Conservation (phyloP, 2,329 filamentous ascomycete species). For the Arthrobotrys sphaeroides region DNA sequence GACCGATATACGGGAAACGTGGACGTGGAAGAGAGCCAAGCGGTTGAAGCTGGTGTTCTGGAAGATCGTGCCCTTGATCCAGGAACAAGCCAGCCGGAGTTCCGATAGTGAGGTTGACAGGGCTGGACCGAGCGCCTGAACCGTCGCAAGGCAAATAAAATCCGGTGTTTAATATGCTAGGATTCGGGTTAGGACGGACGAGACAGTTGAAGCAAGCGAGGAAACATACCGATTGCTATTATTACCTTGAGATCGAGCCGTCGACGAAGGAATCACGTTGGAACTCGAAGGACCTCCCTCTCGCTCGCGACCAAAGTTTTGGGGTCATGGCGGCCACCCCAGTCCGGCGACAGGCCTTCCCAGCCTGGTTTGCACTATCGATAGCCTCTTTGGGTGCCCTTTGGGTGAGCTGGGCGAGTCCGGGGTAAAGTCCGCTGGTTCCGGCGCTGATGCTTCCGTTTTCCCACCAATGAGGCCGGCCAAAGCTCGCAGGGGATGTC, state of each 20-base stretch:
- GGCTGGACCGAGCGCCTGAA: slow-evolving; percentile 45
- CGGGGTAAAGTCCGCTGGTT: slow-evolving; percentile 34
- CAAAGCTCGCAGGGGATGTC: slow-evolving; percentile 4
- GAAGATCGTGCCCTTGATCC: slow-evolving; percentile 47
- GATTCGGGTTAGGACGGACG: slow-evolving; percentile 29
- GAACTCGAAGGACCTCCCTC: slow-evolving; percentile 1
- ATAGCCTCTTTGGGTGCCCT: slow-evolving; percentile 12
- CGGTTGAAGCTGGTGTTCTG: slow-evolving; percentile 42
- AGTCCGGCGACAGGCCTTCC: not conserved
- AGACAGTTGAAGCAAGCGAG: slow-evolving; percentile 25
- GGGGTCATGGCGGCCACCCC: slow-evolving; percentile 38
- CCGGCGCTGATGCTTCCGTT: slow-evolving; percentile 9
- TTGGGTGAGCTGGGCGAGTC: slow-evolving; percentile 35
- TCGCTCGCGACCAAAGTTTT: slow-evolving; percentile 39
- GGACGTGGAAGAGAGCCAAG: slow-evolving; percentile 42
- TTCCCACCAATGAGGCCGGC: slow-evolving; percentile 44
- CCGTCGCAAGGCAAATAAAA: slow-evolving; percentile 38
- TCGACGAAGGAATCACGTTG: slow-evolving; percentile 29
- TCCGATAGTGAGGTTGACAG: slow-evolving; percentile 42
- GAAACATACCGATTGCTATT: slow-evolving; percentile 36
- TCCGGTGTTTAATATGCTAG: slow-evolving; percentile 37
- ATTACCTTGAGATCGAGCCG: slow-evolving; percentile 15
- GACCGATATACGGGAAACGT: slow-evolving; percentile 41
- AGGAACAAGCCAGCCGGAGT: slow-evolving; percentile 53
- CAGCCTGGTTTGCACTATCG: slow-evolving; percentile 14